These are phyloP conservation scores for Cantharellus cinnabarinus DNA, from an alignment of 768 basidiomycete genomes.

Conservation along the genomic window DNA sequence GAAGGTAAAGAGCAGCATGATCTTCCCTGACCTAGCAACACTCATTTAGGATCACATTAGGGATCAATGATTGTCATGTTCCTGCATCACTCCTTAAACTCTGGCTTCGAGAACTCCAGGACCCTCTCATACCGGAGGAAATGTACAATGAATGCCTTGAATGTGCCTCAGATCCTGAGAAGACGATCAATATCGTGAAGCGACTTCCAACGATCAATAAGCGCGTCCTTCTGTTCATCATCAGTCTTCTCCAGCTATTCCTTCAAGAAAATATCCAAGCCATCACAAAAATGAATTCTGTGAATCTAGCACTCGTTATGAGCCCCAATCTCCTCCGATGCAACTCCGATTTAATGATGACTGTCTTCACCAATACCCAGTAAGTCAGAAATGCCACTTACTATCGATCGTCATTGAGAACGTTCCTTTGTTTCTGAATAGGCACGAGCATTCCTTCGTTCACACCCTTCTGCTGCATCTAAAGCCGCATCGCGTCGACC, in stretches of 20 bases:
- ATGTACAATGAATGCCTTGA: constrained; percentile 81
- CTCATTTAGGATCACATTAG: constrained; percentile 2
- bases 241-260: constrained; percentile 84
- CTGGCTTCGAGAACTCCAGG: constrained; percentile 80
- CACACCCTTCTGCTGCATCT: constrained; percentile 67
- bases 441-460: constrained; percentile 79
- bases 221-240: constrained; percentile 66
- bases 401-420: neutral
- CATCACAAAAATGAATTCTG: constrained; percentile 68
- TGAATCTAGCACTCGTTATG: constrained; percentile 77
- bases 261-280: constrained; percentile 52
- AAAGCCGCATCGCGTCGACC: constrained; percentile 53
- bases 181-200: constrained; percentile 53
- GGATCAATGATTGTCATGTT: constrained; percentile 78
- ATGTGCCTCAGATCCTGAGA: constrained; percentile 33
- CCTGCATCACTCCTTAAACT: constrained; percentile 79
- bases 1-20: constrained; percentile 22
- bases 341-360: constrained; percentile 65
- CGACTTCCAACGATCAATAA: constrained; percentile 71
- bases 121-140: constrained; percentile 80
- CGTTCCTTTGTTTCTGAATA: constrained; percentile 14
- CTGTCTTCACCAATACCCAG: constrained; percentile 86
- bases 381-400: constrained; percentile 23
- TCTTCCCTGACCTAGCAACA: neutral
- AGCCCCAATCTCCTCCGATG: constrained; percentile 79